Conservation (phyloP, 352 stramenopile genomes). For the Globisporangium megalacanthum region DNA sequence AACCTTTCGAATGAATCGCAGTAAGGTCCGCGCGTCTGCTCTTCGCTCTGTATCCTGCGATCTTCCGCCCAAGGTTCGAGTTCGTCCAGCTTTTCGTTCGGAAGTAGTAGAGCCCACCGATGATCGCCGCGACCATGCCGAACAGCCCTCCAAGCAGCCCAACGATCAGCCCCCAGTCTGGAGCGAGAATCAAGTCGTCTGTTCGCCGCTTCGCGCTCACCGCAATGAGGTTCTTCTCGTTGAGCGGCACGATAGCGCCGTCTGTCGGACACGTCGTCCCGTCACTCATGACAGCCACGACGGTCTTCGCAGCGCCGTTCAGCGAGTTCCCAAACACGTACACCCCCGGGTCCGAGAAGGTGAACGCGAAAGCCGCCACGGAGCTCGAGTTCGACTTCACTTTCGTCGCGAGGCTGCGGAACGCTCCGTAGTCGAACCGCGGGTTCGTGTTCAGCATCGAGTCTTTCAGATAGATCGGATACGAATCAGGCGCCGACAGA, state of each 20-base stretch:
- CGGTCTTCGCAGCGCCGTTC: slow-evolving; percentile 52
- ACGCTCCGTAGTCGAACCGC: slow-evolving; percentile 88
- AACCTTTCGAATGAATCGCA: slow-evolving; percentile 68
- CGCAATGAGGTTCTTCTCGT: slow-evolving; percentile 81
- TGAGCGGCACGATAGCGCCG: slow-evolving; percentile 78
- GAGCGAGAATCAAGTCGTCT: slow-evolving; percentile 82
- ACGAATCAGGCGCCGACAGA: slow-evolving; percentile 64
- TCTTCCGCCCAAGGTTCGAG: slow-evolving; percentile 22
- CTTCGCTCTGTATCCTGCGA: slow-evolving; percentile 40
- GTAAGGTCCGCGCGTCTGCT: slow-evolving; percentile 50
- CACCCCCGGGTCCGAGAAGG: slow-evolving; percentile 75
- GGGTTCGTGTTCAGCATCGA: slow-evolving; percentile 94
- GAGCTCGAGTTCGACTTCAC: slow-evolving; percentile 50
- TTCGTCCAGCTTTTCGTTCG: slow-evolving; percentile 77
- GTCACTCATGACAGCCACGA: slow-evolving; percentile 82
- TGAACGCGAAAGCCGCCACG: slow-evolving; percentile 84
- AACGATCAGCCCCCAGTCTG: slow-evolving; percentile 83
- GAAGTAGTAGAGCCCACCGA: slow-evolving; percentile 79
- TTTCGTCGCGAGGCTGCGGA: slow-evolving; percentile 62
- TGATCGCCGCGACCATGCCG: slow-evolving; percentile 65
- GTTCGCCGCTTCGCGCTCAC: slow-evolving; percentile 73
- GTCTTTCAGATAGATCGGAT: slow-evolving; percentile 93
- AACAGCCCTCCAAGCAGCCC: slow-evolving; percentile 74
- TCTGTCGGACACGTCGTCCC: slow-evolving; percentile 73
- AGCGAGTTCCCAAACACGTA: slow-evolving; percentile 89